Percentiles rank a stretch among this genome's conserved stretches.
These are phyloP conservation scores for Filosporella fistucella DNA, from an alignment of 495 filamentous ascomycete species.

Conservation along the genomic window DNA sequence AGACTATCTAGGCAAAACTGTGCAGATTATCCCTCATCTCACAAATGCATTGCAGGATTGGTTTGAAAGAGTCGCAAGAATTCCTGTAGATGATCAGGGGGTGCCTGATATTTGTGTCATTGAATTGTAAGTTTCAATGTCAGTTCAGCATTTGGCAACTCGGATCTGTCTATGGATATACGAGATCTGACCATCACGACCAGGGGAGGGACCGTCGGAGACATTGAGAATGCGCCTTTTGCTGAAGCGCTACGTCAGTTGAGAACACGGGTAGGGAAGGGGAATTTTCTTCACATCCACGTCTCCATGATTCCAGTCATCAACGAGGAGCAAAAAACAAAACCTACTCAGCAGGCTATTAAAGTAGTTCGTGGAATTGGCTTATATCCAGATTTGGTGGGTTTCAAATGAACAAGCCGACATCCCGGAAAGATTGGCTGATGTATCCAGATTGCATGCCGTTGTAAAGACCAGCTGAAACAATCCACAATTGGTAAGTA, in stretches of 20 bases:
- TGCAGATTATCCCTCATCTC: constrained; percentile 90
- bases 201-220: constrained; percentile 79
- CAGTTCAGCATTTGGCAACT: no score
- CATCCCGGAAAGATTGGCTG: neutral
- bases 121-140: no score
- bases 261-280: constrained; percentile 61
- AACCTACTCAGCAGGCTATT: constrained; percentile 91
- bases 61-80: constrained; percentile 80
- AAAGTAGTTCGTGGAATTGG: constrained; percentile 62
- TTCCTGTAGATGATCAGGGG: constrained; percentile 83
- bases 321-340: constrained; percentile 87
- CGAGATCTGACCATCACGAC: no score
- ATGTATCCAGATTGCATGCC: constrained; percentile 71
- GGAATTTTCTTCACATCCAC: constrained; percentile 83
- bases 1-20: constrained; percentile 87
- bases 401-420: no score
- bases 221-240: constrained; percentile 90
- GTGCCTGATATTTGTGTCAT: constrained; percentile 93
- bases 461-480: constrained; percentile 71
- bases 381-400: constrained; percentile 75
- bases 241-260: constrained; percentile 82
- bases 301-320: constrained; percentile 75
- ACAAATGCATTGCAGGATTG: constrained; percentile 89
- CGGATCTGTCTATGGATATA: no score
- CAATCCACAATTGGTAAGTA: constrained; percentile 66